Base-by-base conservation (phyloP, 2,329 filamentous ascomycete species). In the Sordariomycetes sp. region DNA sequence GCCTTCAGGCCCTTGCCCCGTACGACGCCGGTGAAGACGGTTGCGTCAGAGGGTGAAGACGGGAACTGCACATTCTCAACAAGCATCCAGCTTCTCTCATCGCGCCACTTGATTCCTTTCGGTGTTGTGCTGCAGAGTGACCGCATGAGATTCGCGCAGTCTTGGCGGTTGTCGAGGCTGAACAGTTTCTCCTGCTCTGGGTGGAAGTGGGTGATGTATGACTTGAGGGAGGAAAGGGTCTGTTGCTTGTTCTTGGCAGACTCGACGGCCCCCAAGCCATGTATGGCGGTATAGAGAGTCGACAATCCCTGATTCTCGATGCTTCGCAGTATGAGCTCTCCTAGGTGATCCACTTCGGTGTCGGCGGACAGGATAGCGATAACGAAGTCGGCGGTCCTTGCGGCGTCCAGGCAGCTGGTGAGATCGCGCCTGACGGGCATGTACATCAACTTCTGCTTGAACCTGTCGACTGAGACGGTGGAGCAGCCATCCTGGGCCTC, bases 241-340 rank as follows among this genome's bases (percentile, higher is more conserved):
- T 91, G 87, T 0, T 84, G 79, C 60, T 87, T 80, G 69, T 87
- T 87, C 72, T 97, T 97, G 10, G 85, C 79, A 0, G 90, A 85
- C 64, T 96, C 88, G 46, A 96, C 76, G 60, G 81, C 82, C 59
- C 93, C 87, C 14, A 97, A 75, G 5, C 86, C 85, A 66, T 95
- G 88, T 0, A 95, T 90, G 14, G 90, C 82, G 0, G 90, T 90
- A 66, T 96, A 83, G n/a, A 95, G 81, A 24, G 91, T 97, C 1
- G 93, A 96, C 64, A 99, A 84, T 66, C 94, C 94, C 74, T 99
- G 94, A 65, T 90, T 89, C 74, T 97, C 92, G 35, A 97, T 86
- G 54, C 88, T 87, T 65, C 90, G 85, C 61, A 99, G 77, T 59
- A 97, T 86, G 65, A 90, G 75, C 72, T 97, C 91, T 62, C 92